Conservation (phyloP, 1,284 basidiomycete species). For the Moesziomyces antarcticus region DNA sequence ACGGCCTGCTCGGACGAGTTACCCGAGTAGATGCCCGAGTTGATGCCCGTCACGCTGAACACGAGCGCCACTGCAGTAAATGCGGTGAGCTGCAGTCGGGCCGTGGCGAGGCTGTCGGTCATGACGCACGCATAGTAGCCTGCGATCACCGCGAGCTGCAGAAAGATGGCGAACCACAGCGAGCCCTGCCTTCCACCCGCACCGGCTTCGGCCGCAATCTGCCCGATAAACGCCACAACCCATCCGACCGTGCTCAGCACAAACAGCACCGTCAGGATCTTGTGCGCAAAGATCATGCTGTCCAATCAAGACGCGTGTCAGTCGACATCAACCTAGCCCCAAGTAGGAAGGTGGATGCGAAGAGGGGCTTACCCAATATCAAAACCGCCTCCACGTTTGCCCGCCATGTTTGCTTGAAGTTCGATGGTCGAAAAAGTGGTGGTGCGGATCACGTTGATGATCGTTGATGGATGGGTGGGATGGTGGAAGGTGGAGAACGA, state of each 20-base stretch:
- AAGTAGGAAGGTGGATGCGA: slow-evolving; percentile 1
- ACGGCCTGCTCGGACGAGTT: slow-evolving; percentile 72
- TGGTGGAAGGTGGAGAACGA: no score
- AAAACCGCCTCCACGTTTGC: slow-evolving; percentile 47
- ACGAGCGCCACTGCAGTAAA: slow-evolving; percentile 88
- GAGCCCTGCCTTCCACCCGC: slow-evolving; percentile 72
- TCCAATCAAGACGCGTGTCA: neutral
- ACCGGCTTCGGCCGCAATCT: slow-evolving; percentile 59
- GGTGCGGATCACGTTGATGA: no score
- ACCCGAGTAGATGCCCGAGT: slow-evolving; percentile 69
- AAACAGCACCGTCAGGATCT: slow-evolving; percentile 86
- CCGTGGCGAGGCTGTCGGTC: slow-evolving; percentile 82
- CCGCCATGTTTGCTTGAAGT: slow-evolving; percentile 30
- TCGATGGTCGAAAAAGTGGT: no score
- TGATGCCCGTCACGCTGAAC: slow-evolving; percentile 83
- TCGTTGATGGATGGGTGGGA: no score
- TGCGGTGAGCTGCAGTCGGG: slow-evolving; percentile 84
- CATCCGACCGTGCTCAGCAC: slow-evolving; percentile 85
- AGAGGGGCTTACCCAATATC: slow-evolving; percentile 48
- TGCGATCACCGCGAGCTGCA: slow-evolving; percentile 82
- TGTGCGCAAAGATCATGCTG: slow-evolving; percentile 83
- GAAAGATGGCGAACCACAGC: slow-evolving; percentile 91
- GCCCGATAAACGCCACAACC: slow-evolving; percentile 90
- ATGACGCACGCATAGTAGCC: slow-evolving; percentile 84
- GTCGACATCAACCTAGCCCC: no score